These are phyloP conservation scores for Xanthoconium separans DNA, from an alignment of 1,284 basidiomycete genomes.

Conservation along the genomic window DNA sequence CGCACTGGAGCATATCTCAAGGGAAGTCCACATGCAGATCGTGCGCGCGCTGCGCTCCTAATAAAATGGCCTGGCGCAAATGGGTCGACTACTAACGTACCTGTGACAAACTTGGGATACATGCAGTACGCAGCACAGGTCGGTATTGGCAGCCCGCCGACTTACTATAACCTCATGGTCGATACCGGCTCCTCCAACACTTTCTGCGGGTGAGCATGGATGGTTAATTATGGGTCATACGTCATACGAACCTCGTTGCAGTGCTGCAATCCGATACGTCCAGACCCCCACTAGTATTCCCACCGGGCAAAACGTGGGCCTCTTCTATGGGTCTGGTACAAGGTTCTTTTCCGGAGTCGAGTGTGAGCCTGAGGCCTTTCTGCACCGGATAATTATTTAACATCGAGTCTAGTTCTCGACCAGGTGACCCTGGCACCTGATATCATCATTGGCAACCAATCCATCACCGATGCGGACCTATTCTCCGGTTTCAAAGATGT, in stretches of 20 bases:
- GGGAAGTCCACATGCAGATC: slow-evolving; percentile 21
- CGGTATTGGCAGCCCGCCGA: slow-evolving; percentile 17
- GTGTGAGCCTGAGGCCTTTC: slow-evolving; percentile 12
- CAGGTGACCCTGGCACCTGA: slow-evolving; percentile 14
- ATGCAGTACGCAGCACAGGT: slow-evolving; percentile 20
- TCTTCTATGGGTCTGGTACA: slow-evolving; percentile 22
- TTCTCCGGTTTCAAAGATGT: slow-evolving; percentile 11
- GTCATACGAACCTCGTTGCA: slow-evolving; percentile 1
- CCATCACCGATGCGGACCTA: slow-evolving; percentile 1
- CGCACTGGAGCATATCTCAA: slow-evolving; percentile 17
- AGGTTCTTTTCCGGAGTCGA: slow-evolving; percentile 25
- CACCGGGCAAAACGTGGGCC: slow-evolving; percentile 25
- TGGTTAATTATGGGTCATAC: not conserved
- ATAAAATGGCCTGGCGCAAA: not conserved
- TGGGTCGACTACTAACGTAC: slow-evolving; percentile 12
- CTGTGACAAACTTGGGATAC: slow-evolving; percentile 20
- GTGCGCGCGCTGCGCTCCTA: slow-evolving; percentile 18
- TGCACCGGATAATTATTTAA: not conserved
- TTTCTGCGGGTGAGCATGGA: too few relatives aligned
- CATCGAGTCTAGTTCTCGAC: slow-evolving; percentile 20
- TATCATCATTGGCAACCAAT: slow-evolving; percentile 21
- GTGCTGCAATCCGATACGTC: slow-evolving; percentile 17
- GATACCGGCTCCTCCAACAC: too few relatives aligned
- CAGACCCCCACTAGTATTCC: slow-evolving; percentile 23
- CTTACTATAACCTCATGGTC: too few relatives aligned